Evolutionary conservation across 2,329 filamentous ascomycete species (phyloP), one percentile per base, ranked within the genome.

Genomic region (Torrubiella hemipterigena): DNA sequence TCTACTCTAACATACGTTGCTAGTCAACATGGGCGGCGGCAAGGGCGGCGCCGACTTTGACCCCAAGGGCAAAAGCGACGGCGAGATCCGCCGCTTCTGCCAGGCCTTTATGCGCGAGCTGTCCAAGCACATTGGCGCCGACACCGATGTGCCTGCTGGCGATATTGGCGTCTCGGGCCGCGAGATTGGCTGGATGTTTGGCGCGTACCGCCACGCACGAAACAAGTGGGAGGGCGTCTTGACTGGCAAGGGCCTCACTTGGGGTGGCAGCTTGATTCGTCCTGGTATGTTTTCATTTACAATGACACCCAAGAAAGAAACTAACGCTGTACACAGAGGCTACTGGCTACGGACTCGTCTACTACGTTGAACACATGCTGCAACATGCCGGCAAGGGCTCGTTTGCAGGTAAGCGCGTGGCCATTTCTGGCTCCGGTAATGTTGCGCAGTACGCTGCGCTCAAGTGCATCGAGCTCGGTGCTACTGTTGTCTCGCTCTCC

Each of bases 21-120:
- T n/a, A 59, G 56, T 57, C 67, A 59, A 51, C 49, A 95, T 98
- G 77, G 91, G 91, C 44, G 91, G 91, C 65, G 91, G 82, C 53
- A 96, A 96, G 70, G 91, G 91, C 64, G 91, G 91, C 51, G 80
- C 89, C 57, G 91, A 96, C 69, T 96, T 98, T 59, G 86, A 96
- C 64, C 91, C 91, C 59, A 98, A 96, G 76, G 87, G 86, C 67
- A 96, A 95, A 75, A 82, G 80, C 34, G 87, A 98, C 64, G 82
- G 77, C 58, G 91, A 96, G 73, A 96, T 96, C 65, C 83, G 91
- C 53, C 83, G 84, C 55, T 96, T 98, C 74, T 96, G 89, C 68
- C 77, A 81, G 43, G 65, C 86, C 37, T 98, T 96, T 71, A 96
- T 96, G 91, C 78, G 77, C 48, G 84, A 95, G 69, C 76, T 98